Conservation (phyloP, 2,329 filamentous ascomycete genomes). For the Colletotrichum kahawae region DNA sequence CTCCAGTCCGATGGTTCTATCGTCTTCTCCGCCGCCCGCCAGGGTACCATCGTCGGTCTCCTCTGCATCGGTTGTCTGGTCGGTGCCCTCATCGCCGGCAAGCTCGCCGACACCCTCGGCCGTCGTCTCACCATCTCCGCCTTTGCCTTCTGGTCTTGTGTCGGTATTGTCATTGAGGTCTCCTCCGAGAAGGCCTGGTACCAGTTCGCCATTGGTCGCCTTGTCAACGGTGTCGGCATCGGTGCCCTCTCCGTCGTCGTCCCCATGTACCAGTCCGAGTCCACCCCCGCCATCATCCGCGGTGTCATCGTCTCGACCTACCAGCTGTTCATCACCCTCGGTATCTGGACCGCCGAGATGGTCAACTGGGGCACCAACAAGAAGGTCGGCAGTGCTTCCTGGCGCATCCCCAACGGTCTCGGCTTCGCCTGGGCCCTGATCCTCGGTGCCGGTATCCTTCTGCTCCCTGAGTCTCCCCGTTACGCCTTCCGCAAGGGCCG, state of each 20-base stretch:
- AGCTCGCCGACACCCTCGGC: conserved; percentile 65
- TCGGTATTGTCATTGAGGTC: conserved; percentile 70
- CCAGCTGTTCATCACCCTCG: conserved; percentile 73
- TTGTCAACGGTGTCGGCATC: conserved; percentile 70
- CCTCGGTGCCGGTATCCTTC: conserved; percentile 53
- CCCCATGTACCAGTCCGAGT: conserved; percentile 74
- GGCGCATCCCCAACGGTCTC: conserved; percentile 67
- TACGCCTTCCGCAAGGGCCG: conserved; percentile 53
- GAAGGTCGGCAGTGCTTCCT: conserved; percentile 53
- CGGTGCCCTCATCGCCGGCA: conserved; percentile 63
- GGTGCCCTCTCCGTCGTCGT: conserved; percentile 68
- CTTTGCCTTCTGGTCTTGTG: conserved; percentile 65
- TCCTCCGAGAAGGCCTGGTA: conserved; percentile 61
- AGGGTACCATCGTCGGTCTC: conserved; percentile 69
- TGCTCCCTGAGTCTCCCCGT: conserved; percentile 61
- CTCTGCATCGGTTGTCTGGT: conserved; percentile 64
- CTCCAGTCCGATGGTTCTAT: conserved; percentile 40
- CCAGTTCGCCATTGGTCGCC: conserved; percentile 68
- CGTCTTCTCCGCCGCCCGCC: conserved; percentile 61
- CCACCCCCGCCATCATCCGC: conserved; percentile 67
- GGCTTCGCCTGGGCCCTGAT: conserved; percentile 60
- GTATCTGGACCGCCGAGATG: conserved; percentile 65
- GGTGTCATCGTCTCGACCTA: conserved; percentile 68
- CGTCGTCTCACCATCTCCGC: conserved; percentile 66
- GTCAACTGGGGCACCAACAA: conserved; percentile 66